Percentiles rank a stretch among this genome's conserved stretches.
These are phyloP conservation scores for Ascodesmis nigricans DNA, from an alignment of 495 filamentous ascomycete genomes.

Conservation along the genomic window DNA sequence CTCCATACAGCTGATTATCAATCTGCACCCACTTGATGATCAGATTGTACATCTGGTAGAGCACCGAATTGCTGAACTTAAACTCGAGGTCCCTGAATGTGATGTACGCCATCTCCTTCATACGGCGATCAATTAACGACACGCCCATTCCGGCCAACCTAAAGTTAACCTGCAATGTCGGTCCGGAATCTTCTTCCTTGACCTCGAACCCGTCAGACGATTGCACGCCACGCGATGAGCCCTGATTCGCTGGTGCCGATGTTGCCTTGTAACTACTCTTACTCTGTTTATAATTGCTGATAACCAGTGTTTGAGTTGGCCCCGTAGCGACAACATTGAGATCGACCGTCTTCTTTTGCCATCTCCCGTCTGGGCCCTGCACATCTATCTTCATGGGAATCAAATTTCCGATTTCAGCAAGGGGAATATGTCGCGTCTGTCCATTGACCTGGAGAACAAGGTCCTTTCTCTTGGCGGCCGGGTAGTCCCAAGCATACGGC, in stretches of 20 bases:
- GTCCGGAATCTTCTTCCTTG: slow-evolving; percentile 65
- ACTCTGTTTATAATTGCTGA: slow-evolving; percentile 85
- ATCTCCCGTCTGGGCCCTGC: slow-evolving; percentile 13
- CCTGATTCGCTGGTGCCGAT: slow-evolving; percentile 25
- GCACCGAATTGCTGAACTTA: slow-evolving; percentile 70
- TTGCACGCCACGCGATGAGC: slow-evolving; percentile 29
- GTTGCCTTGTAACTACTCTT: slow-evolving; percentile 90
- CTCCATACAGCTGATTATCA: slow-evolving; percentile 95
- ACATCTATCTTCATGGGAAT: slow-evolving; percentile 23
- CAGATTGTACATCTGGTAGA: slow-evolving; percentile 75
- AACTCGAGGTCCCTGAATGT: slow-evolving; percentile 84
- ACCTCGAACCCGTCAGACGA: slow-evolving; percentile 59
- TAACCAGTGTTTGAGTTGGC: slow-evolving; percentile 75
- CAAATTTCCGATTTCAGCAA: slow-evolving; percentile 88
- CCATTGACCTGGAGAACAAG: slow-evolving; percentile 57
- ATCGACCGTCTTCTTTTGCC: slow-evolving; percentile 63
- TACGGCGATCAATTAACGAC: slow-evolving; percentile 75
- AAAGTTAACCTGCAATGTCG: slow-evolving; percentile 72
- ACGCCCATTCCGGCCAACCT: slow-evolving; percentile 78
- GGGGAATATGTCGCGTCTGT: slow-evolving; percentile 71
- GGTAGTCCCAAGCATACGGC: slow-evolving; percentile 99
- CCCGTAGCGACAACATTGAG: slow-evolving; percentile 89
- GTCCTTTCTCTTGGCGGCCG: slow-evolving; percentile 87
- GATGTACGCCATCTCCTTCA: slow-evolving; percentile 80
- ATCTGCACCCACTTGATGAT: slow-evolving; percentile 97